Evolutionary conservation across 73 alveolate genomes (phyloP), one percentile per base, ranked within the genome.

Genomic region (Breviolum minutum): DNA sequence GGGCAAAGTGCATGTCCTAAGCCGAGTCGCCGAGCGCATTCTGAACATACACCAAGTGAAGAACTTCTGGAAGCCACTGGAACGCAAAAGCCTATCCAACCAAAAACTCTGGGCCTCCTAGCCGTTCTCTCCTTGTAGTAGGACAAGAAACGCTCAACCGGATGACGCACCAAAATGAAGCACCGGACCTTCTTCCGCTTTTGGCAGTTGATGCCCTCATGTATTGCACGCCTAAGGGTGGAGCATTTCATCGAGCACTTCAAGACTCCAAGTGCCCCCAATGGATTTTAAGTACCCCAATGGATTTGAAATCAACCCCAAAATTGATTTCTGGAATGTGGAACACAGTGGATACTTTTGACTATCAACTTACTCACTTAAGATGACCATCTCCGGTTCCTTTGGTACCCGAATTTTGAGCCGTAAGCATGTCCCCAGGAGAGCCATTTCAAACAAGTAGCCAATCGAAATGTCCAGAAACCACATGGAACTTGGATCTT

Each of bases 381-480:
- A 40, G 5, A 40, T 40, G 54, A 40, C 54, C 54, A 40, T 40
- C 54, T 40, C 54, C 54, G 54, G 54, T 40, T 40, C 54, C 54
- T 40, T 40, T 40, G 54, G 54, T 40, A 40, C 54, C 54, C n/a
- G n/a, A n/a, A n/a, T n/a, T n/a, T n/a, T n/a, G n/a, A n/a, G n/a
- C n/a, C n/a, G n/a, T n/a, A n/a, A n/a, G n/a, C n/a, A n/a, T n/a
- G n/a, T n/a, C n/a, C n/a, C n/a, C 54, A 2, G 54, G 54, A 40
- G 54, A 3, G 54, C 54, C 17, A 14, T 30, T 79, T 17, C 64
- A 30, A 22, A 2, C 48, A 61, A 71, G 97, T 16, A 48, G 90
- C 98, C 98, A 92, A 68, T 92, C 98, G 61, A 92, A 92, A 80
- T 92, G 98, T 9, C 98, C 98, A 22, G 98, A 92, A 4, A 92